Conservation (phyloP, 2,329 filamentous ascomycete genomes). For the Colletotrichum sidae region DNA sequence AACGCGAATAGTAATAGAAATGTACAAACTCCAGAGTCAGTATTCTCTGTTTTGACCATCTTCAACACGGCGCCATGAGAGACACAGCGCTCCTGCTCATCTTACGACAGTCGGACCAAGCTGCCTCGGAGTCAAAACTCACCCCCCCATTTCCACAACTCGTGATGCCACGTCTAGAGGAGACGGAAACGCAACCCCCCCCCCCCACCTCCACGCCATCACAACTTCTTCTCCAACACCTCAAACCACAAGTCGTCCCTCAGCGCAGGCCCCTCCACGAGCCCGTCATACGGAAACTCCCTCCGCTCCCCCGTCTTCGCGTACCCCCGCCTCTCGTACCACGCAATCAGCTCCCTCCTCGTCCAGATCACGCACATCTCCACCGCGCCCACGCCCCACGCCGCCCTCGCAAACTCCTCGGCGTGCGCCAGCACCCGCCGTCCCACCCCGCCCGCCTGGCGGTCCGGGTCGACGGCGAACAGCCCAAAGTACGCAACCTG, state of each 20-base stretch:
- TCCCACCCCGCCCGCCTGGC: constrained; percentile 58
- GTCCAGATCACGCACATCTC: constrained; percentile 59
- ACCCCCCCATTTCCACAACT: too few relatives aligned
- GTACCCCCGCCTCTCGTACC: constrained; percentile 59
- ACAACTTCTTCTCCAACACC: constrained; percentile 53
- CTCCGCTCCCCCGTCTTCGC: constrained; percentile 49
- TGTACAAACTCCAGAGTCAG: too few relatives aligned
- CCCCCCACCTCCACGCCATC: background rate
- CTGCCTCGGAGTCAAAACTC: too few relatives aligned
- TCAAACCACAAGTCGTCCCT: constrained; percentile 58
- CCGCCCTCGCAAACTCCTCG: constrained; percentile 50
- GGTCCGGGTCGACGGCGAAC: constrained; percentile 57
- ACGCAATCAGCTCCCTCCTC: constrained; percentile 57
- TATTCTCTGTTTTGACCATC: too few relatives aligned
- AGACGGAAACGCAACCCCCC: too few relatives aligned
- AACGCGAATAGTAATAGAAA: too few relatives aligned
- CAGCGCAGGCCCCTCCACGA: constrained; percentile 50
- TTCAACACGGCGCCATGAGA: too few relatives aligned
- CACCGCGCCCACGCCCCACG: constrained; percentile 49
- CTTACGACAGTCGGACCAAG: too few relatives aligned
- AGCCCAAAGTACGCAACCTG: constrained; percentile 55
- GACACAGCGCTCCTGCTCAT: too few relatives aligned
- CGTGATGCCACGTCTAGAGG: too few relatives aligned
- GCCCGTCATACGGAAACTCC: constrained; percentile 55
- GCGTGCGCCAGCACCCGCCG: constrained; percentile 53